These are phyloP conservation scores for Malassezia restricta DNA, from an alignment of 1,284 basidiomycete genomes.

Conservation along the genomic window DNA sequence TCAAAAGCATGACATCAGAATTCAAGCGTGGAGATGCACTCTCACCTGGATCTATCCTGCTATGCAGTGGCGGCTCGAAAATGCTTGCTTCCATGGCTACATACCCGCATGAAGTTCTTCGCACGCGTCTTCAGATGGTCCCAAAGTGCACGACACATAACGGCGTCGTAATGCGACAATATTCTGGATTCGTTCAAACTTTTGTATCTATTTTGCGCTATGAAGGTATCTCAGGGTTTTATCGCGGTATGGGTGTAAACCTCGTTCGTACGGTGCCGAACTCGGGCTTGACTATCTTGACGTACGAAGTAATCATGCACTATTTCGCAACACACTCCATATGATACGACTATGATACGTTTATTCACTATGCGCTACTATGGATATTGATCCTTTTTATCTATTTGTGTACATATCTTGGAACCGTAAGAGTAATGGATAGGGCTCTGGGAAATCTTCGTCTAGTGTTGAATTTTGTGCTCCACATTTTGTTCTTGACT, in stretches of 20 bases:
- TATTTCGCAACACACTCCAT: conserved; percentile 17
- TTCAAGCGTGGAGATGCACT: conserved; percentile 13
- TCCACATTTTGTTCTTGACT: too few relatives aligned
- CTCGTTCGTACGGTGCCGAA: conserved; percentile 39
- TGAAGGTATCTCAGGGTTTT: conserved; percentile 39
- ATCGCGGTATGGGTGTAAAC: conserved; percentile 43
- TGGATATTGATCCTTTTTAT: too few relatives aligned
- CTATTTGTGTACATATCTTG: too few relatives aligned
- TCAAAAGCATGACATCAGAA: conserved; percentile 22
- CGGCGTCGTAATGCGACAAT: conserved; percentile 9
- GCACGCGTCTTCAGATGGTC: conserved; percentile 40
- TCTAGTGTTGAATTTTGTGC: too few relatives aligned
- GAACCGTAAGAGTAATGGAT: too few relatives aligned
- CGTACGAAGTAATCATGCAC: conserved; percentile 40
- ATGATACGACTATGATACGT: neutral
- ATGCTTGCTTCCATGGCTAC: conserved; percentile 43
- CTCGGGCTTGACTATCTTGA: conserved; percentile 40
- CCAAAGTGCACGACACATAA: conserved; percentile 3
- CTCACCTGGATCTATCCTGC: conserved; percentile 22
- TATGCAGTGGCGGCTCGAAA: conserved; percentile 39
- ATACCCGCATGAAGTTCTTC: conserved; percentile 44
- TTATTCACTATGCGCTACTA: too few relatives aligned
- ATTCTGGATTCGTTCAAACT: conserved; percentile 30
- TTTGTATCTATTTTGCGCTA: conserved; percentile 22
- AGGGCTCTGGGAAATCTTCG: neutral